A percentile compares a stretch with the other conserved stretches of the same genome.
Conservation (phyloP, 192 early-diverging fungal species). For the Allomyces macrogynus region DNA sequence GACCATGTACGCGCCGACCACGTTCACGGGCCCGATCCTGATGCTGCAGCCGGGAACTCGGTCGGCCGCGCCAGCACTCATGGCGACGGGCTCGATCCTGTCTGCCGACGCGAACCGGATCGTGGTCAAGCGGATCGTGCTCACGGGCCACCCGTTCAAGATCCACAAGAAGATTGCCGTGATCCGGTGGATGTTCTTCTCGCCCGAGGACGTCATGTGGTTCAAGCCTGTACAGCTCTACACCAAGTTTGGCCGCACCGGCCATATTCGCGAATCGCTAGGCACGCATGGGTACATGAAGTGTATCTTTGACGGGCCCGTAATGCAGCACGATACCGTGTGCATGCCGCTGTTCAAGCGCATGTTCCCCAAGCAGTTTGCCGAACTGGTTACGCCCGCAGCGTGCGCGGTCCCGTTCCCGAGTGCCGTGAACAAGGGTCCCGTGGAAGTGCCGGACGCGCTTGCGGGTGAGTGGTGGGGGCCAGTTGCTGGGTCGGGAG, state of each 20-base stretch:
- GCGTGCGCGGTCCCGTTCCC: too few relatives aligned
- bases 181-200: slow-evolving; percentile 93
- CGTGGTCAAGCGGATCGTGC: slow-evolving; percentile 79
- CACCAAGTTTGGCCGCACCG: slow-evolving; percentile 75
- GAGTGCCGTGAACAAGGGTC: too few relatives aligned
- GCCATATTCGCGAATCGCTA: slow-evolving; percentile 80
- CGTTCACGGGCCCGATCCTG: slow-evolving; percentile 63
- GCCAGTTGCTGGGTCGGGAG: neutral
- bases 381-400: neutral
- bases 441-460: neutral
- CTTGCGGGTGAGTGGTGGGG: neutral
- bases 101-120: slow-evolving; percentile 64
- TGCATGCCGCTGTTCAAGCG: slow-evolving; percentile 80
- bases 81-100: slow-evolving; percentile 61
- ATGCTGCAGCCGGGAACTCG: slow-evolving; percentile 44
- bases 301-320: slow-evolving; percentile 67
- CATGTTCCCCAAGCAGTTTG: neutral
- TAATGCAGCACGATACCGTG: slow-evolving; percentile 83
- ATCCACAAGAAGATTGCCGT: slow-evolving; percentile 81
- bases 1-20: slow-evolving; percentile 80
- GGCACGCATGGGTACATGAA: slow-evolving; percentile 98
- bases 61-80: slow-evolving; percentile 13
- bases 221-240: slow-evolving; percentile 87
- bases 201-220: slow-evolving; percentile 77
- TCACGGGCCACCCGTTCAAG: slow-evolving; percentile 90